Base-by-base conservation (phyloP, 306 rosid species). In the Cicer cuneatum region DNA sequence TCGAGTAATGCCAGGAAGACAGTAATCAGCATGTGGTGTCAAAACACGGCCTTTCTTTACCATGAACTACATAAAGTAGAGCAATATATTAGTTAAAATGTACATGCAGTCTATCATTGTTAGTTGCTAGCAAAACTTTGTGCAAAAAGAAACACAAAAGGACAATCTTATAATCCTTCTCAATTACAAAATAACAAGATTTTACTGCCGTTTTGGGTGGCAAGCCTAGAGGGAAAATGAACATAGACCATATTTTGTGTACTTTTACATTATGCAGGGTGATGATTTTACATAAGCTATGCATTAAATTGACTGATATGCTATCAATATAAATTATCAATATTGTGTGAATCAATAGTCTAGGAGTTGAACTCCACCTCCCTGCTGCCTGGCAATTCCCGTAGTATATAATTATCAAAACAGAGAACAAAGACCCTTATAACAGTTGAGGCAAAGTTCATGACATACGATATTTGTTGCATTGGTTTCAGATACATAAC, bases 1-100 rank as follows among this genome's bases (percentile, higher is more conserved):
- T 68, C 96, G 84, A 66, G 97, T 92, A 39, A 92, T 85, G 52
- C 97, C 96, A 67, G 97, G 97, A 77, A 92, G 96, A 77, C 97
- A 87, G 71, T 87, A 92, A 82, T 92, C 97, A 74, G 97, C 96
- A 80, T 86, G 96, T 21, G 97, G 93, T 14, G 97, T 89, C 81
- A 86, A 76, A 66, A 92, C 91, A 64, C 68, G 84, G 14, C 91
- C 93, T 78, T 80, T 92, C 81, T 92, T 92, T 60, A 92, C 93
- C 43, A 92, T 60, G 80, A 92, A 92, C 97, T 92, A 85, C 82
- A 75, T 7, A 60, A 73, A 51, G 71, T 75, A 49, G 49, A 53
- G 24, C 71, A n/a, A 21, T 29, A 56, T 57, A 58, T 79, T 18
- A 79, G 68, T 74, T 12, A 13, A 42, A 49, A 24, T 21, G 52